Evolutionary conservation across 257 asterid species (phyloP), one percentile per base, ranked within the genome.

Genomic region (Euphrasia confusa): DNA sequence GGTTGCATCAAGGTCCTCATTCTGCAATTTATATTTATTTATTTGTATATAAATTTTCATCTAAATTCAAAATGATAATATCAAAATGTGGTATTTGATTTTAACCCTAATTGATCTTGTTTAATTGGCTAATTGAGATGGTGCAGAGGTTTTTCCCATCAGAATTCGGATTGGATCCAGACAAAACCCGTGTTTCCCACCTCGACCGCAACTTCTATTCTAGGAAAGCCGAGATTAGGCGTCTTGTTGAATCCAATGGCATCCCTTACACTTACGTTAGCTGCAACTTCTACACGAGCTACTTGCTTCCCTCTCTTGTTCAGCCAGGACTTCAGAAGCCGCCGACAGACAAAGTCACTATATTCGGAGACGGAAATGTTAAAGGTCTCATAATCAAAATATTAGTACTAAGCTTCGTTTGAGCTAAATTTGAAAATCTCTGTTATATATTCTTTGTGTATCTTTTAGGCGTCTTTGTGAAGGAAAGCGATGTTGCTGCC

Each of bases 101-200:
- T 49, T 5, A 13, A n/a, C 18, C 44, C 45, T 8, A 1, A 26
- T 30, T 58, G 62, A 18, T 32, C 37, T 47, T 3, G 15, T 64
- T 9, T 52, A 32, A 40, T 60, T 30, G 73, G 44, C 33, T 58
- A 42, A 48, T 66, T 62, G 64, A 65, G 52, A 53, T 76, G 64
- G 18, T 77, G 79, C 85, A 86, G 94, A 80, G 95, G 84, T 91
- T 91, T 66, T 72, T 86, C 61, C 98, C 98, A 63, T 85, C 98
- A 7, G 98, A 91, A 73, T 91, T 88, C 15, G 98, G 98, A 66
- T 24, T 69, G 17, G 95, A 91, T 76, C 95, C 98, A 9, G 92
- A 88, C 59, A 86, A 69, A 79, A 88, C 76, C 66, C 85, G 72
- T 55, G 69, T 88, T 5, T 77, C 94, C 14, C 39, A 84, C 63